These are phyloP conservation scores for Pichia sp. DNA, from an alignment of 1,139 yeast species.

Conservation along the genomic window DNA sequence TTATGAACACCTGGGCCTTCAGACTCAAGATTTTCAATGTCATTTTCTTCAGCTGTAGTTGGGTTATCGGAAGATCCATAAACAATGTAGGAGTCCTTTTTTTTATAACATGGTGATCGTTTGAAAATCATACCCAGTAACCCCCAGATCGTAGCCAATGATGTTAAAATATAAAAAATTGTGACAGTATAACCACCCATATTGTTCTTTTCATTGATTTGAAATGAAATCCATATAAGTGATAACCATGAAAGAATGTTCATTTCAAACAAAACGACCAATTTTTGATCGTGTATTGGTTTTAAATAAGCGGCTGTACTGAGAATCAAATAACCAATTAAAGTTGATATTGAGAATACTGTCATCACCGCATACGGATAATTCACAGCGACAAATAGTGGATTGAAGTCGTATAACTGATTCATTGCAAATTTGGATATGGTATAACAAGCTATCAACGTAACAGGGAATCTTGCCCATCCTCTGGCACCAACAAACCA, in stretches of 20 bases:
- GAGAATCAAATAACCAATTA: conserved; percentile 48
- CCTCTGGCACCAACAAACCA: conserved; percentile 40
- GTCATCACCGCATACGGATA: conserved; percentile 42
- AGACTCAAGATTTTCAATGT: not conserved
- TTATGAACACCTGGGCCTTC: conserved; percentile 5
- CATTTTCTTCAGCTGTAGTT: not conserved
- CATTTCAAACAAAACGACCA: conserved; percentile 52
- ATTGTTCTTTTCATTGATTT: conserved; percentile 38
- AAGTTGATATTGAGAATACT: conserved; percentile 35
- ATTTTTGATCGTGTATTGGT: conserved; percentile 67
- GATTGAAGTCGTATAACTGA: conserved; percentile 36
- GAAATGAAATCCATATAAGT: conserved; percentile 38
- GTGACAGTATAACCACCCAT: conserved; percentile 57
- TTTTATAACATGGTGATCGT: conserved; percentile 16
- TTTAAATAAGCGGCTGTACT: conserved; percentile 42
- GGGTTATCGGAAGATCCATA: not conserved
- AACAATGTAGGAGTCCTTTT: conserved; percentile 15
- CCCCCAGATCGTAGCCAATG: conserved; percentile 50
- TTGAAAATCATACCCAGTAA: conserved; percentile 31
- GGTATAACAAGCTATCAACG: conserved; percentile 37
- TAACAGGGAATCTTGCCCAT: conserved; percentile 51
- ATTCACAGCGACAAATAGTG: conserved; percentile 52
- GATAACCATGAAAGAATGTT: conserved; percentile 49
- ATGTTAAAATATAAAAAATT: conserved; percentile 41
- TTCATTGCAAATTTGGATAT: conserved; percentile 31